These are phyloP conservation scores for Seminavis robusta DNA, from an alignment of 108 stramenopile species.

Conservation along the genomic window DNA sequence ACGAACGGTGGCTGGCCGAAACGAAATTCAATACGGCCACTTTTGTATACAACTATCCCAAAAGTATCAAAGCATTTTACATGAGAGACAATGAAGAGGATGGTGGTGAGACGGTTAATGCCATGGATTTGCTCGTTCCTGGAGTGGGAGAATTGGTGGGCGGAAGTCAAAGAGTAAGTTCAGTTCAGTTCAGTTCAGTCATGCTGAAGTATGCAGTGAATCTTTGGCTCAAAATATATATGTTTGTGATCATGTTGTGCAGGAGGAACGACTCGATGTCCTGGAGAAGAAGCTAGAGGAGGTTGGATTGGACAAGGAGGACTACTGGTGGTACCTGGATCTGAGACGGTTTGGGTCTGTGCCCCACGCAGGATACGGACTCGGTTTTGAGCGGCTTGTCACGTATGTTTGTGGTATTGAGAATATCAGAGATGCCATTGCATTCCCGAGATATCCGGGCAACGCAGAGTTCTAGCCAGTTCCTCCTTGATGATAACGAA, in stretches of 20 bases:
- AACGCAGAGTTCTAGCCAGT: conserved; percentile 89
- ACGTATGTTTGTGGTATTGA: conserved; percentile 97
- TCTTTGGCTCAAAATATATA: background rate
- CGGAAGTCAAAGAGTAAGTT: conserved; percentile 94
- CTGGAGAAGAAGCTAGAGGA: conserved; percentile 90
- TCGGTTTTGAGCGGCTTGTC: conserved; percentile 99
- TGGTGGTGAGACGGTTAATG: conserved; percentile 94
- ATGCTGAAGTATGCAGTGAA: background rate
- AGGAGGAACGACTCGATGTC: conserved; percentile 89
- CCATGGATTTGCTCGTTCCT: conserved; percentile 98
- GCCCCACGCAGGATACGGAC: conserved; percentile 98
- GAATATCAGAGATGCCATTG: conserved; percentile 98
- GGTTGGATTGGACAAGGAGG: conserved; percentile 81
- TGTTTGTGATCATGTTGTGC: background rate
- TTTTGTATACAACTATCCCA: conserved; percentile 99
- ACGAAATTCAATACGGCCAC: conserved; percentile 86
- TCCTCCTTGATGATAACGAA: too few species aligned
- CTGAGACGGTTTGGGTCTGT: conserved; percentile 91
- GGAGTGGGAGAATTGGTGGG: conserved; percentile 99
- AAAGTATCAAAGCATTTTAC: conserved; percentile 98
- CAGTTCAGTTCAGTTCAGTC: conserved; percentile 4
- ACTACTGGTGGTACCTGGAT: conserved; percentile 98
- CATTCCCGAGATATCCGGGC: conserved; percentile 96
- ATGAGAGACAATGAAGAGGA: conserved; percentile 98
- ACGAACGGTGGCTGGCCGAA: conserved; percentile 97